These are phyloP conservation scores for Tephrocybe sp. DNA, from an alignment of 768 basidiomycete genomes.

Conservation along the genomic window DNA sequence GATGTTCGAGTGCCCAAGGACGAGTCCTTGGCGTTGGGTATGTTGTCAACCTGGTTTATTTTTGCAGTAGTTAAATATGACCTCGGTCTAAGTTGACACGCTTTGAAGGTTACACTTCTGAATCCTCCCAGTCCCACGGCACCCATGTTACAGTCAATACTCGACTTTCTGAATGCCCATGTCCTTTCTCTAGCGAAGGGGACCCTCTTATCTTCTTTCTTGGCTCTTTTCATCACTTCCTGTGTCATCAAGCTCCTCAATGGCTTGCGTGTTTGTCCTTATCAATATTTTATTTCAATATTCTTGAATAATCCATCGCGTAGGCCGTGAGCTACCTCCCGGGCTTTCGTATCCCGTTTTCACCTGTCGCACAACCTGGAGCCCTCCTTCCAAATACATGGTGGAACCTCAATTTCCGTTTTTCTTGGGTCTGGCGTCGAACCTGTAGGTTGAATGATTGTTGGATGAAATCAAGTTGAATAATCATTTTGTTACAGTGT, in stretches of 20 bases:
- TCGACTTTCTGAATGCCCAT: too few species aligned
- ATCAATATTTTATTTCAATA: too few species aligned
- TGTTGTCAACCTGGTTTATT: too few species aligned
- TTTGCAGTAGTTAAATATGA: too few species aligned
- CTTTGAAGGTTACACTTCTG: too few species aligned
- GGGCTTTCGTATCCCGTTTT: constrained; percentile 32
- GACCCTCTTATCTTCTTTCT: neutral
- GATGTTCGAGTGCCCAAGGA: too few species aligned
- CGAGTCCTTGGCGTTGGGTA: too few species aligned
- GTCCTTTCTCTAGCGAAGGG: too few species aligned
- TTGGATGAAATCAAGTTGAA: neutral
- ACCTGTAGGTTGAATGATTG: constrained; percentile 24
- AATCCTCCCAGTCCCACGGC: too few species aligned
- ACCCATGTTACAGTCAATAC: too few species aligned
- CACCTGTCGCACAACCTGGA: constrained; percentile 36
- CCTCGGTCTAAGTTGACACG: too few species aligned
- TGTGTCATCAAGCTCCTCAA: neutral
- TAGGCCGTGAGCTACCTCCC: neutral
- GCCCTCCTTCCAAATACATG: constrained; percentile 34
- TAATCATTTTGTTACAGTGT: constrained; percentile 21
- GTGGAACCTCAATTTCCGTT: constrained; percentile 40
- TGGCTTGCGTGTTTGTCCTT: neutral
- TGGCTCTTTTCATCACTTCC: neutral
- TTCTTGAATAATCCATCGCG: neutral
- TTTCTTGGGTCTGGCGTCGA: constrained; percentile 34